phyloP scores from a whole-genome alignment of 768 basidiomycete genomes.

The Pleurotus eryngii region DNA sequence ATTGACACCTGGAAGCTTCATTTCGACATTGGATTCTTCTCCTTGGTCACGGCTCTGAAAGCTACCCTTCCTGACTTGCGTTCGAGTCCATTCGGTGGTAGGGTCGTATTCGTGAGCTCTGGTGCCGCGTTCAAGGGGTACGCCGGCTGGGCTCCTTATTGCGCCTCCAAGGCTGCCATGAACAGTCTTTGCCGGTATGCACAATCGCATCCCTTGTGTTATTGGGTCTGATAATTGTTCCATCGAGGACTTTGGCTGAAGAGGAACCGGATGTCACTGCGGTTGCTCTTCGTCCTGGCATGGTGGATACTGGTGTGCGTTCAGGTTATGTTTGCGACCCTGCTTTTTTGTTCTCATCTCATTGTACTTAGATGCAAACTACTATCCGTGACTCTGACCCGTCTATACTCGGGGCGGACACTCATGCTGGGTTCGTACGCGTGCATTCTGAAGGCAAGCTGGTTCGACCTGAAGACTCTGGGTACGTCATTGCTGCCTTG shows the following conservation, averaged over 20 bases:
- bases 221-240: background rate
- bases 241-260: constrained; percentile 68
- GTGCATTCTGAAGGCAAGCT: constrained; percentile 65
- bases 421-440: constrained; percentile 55
- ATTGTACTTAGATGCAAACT: constrained; percentile 62
- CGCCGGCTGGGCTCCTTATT: constrained; percentile 79
- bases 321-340: too few relatives aligned
- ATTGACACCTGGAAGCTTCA: constrained; percentile 57
- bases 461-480: constrained; percentile 70
- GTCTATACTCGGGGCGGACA: constrained; percentile 49
- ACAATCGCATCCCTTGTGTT: constrained; percentile 10
- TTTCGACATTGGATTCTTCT: constrained; percentile 90
- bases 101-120: constrained; percentile 80
- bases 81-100: constrained; percentile 52
- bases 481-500: constrained; percentile 76
- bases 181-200: constrained; percentile 75
- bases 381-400: constrained; percentile 48
- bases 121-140: constrained; percentile 72
- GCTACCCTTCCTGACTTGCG: constrained; percentile 69
- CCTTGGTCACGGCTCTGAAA: constrained; percentile 68
- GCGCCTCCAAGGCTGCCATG: constrained; percentile 84
- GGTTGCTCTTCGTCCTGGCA: constrained; percentile 82
- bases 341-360: constrained; percentile 4
- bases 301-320: constrained; percentile 78
- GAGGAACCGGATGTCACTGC: constrained; percentile 78